These are phyloP conservation scores for Corylus heterophylla DNA, from an alignment of 306 rosid species.

Conservation along the genomic window DNA sequence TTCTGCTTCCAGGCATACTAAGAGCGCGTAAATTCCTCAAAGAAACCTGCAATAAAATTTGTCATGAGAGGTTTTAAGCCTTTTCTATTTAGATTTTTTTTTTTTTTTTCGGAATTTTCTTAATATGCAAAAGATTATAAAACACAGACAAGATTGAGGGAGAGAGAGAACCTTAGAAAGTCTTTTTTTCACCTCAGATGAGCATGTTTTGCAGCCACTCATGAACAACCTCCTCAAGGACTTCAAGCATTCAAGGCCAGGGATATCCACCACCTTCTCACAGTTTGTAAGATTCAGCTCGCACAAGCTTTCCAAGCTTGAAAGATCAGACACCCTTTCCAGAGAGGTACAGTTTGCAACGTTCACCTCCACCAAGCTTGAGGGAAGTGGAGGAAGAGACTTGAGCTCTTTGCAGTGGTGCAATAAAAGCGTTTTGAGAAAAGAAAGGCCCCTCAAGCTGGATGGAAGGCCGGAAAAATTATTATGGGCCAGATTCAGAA, in stretches of 20 bases:
- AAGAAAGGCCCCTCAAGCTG: constrained; percentile 49
- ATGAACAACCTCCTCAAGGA: constrained; percentile 57
- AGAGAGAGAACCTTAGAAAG: constrained; percentile 53
- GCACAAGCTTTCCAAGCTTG: constrained; percentile 45
- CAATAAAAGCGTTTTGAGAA: constrained; percentile 40
- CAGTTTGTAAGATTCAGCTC: constrained; percentile 60
- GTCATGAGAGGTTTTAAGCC: not conserved
- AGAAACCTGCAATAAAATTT: constrained; percentile 42
- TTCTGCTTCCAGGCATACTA: constrained; percentile 59
- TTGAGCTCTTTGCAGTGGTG: constrained; percentile 40
- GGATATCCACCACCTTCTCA: constrained; percentile 48
- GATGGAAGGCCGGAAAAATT: constrained; percentile 57
- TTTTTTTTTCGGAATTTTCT: not conserved
- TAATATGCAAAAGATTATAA: not conserved
- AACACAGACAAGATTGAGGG: not conserved
- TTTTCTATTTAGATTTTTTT: no score
- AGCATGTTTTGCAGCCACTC: constrained; percentile 57
- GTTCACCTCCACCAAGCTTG: constrained; percentile 50
- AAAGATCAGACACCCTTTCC: constrained; percentile 47
- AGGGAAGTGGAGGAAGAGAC: constrained; percentile 66
- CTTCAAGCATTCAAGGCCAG: constrained; percentile 59
- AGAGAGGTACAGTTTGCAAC: constrained; percentile 47
- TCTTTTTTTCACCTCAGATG: constrained; percentile 36
- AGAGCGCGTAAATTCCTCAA: constrained; percentile 51
- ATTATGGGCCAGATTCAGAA: constrained; percentile 44